Conservation (phyloP, 2,329 filamentous ascomycete genomes). For the Dendrostoma leiphaemia region DNA sequence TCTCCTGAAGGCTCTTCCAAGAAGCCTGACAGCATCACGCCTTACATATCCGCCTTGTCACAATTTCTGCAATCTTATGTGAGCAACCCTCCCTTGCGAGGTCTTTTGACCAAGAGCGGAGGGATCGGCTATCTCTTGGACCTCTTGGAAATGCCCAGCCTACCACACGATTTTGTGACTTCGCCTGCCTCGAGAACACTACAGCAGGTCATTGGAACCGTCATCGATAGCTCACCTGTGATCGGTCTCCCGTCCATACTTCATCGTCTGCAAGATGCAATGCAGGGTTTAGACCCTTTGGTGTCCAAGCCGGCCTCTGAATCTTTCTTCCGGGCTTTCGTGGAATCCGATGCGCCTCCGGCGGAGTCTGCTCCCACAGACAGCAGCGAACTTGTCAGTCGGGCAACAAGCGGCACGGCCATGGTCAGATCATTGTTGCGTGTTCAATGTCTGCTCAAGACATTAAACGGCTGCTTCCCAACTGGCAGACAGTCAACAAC, state of each 20-base stretch:
- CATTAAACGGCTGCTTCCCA: slow-evolving; percentile 72
- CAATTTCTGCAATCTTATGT: slow-evolving; percentile 77
- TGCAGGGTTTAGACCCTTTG: slow-evolving; percentile 68
- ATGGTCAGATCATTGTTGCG: slow-evolving; percentile 77
- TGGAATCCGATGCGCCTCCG: slow-evolving; percentile 43
- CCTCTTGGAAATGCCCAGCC: slow-evolving; percentile 76
- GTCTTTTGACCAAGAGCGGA: slow-evolving; percentile 72
- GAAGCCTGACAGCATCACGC: slow-evolving; percentile 41
- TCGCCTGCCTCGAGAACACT: slow-evolving; percentile 67
- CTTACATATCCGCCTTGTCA: slow-evolving; percentile 73
- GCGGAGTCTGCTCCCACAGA: slow-evolving; percentile 28
- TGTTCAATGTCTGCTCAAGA: slow-evolving; percentile 72
- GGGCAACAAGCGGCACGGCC: slow-evolving; percentile 65
- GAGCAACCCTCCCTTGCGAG: slow-evolving; percentile 69
- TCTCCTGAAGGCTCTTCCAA: slow-evolving; percentile 22
- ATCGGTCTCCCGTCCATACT: slow-evolving; percentile 80
- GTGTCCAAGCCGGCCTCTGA: slow-evolving; percentile 47
- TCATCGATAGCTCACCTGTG: slow-evolving; percentile 79
- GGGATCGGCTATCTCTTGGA: slow-evolving; percentile 84
- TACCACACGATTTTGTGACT: slow-evolving; percentile 71
- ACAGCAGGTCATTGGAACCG: slow-evolving; percentile 69
- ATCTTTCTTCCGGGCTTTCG: slow-evolving; percentile 70
- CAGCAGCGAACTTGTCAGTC: slow-evolving; percentile 35
- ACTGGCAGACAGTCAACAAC: slow-evolving; percentile 63
- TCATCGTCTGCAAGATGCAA: slow-evolving; percentile 66